phyloP scores from a whole-genome alignment of 2,329 filamentous ascomycete species.

The Clonostachys rhizophaga region DNA sequence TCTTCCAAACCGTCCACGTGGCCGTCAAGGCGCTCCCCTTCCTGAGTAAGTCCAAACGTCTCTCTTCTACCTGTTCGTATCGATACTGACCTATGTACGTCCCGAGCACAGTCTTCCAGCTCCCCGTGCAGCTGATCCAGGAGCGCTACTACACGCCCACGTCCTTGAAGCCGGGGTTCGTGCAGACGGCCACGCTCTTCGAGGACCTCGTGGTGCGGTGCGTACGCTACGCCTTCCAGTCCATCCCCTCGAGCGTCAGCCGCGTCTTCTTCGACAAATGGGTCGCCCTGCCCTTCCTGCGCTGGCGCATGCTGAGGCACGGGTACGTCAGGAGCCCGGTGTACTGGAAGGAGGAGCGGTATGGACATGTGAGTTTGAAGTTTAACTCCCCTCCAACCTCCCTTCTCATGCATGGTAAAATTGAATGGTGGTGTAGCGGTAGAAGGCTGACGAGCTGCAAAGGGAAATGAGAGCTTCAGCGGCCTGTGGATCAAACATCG shows the following conservation, averaged over 20 bases:
- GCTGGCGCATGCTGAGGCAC: slow-evolving; percentile 71
- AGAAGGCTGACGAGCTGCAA: slow-evolving; percentile 3
- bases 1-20: slow-evolving; percentile 53
- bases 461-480: slow-evolving; percentile 36
- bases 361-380: slow-evolving; percentile 16
- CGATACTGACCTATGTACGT: not conserved
- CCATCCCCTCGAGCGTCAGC: slow-evolving; percentile 63
- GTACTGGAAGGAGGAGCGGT: slow-evolving; percentile 50
- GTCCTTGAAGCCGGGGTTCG: slow-evolving; percentile 48
- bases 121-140: slow-evolving; percentile 20
- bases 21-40: slow-evolving; percentile 63
- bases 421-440: no score
- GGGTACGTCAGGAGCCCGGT: slow-evolving; percentile 60
- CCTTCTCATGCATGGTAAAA: not conserved
- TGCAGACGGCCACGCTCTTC: slow-evolving; percentile 66
- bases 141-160: slow-evolving; percentile 21
- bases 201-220: slow-evolving; percentile 75
- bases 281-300: slow-evolving; percentile 69
- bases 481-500: slow-evolving; percentile 69
- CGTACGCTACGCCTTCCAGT: slow-evolving; percentile 72
- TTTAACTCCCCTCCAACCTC: not conserved
- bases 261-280: slow-evolving; percentile 73
- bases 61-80: not conserved
- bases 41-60: slow-evolving; percentile 46
- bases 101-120: slow-evolving; percentile 12